phyloP scores from a whole-genome alignment of 106 monocot genomes.

The Allium fistulosum region DNA sequence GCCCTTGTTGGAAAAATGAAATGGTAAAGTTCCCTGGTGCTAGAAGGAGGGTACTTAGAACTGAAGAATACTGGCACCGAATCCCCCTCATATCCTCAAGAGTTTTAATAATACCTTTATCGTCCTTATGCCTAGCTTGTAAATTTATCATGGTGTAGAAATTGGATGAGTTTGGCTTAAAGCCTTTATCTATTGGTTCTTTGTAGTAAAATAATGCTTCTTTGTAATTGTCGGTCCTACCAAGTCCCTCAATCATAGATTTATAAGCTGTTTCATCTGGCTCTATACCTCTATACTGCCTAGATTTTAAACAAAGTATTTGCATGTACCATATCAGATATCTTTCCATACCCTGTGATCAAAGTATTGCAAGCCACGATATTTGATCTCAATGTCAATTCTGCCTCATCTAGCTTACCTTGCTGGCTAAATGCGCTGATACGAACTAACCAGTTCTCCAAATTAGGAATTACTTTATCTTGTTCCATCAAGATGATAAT shows the following conservation, averaged over 20 bases:
- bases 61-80: slow-evolving; percentile 59
- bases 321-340: slow-evolving; percentile 31
- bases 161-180: slow-evolving; percentile 76
- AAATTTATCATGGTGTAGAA: slow-evolving; percentile 94
- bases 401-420: slow-evolving; percentile 79
- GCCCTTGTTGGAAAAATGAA: too few relatives aligned
- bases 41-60: slow-evolving; percentile 46
- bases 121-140: slow-evolving; percentile 69
- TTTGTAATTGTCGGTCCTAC: slow-evolving; percentile 56
- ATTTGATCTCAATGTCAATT: slow-evolving; percentile 52
- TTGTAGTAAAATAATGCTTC: slow-evolving; percentile 52
- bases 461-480: slow-evolving; percentile 58
- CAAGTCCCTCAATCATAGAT: slow-evolving; percentile 92
- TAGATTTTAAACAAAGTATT: slow-evolving; percentile 39
- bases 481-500: slow-evolving; percentile 61
- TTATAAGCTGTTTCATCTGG: slow-evolving; percentile 92
- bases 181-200: slow-evolving; percentile 65
- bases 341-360: slow-evolving; percentile 92
- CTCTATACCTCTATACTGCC: slow-evolving; percentile 34
- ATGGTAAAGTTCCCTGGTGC: too few relatives aligned
- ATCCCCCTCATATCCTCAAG: slow-evolving; percentile 57
- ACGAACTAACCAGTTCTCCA: slow-evolving; percentile 88
- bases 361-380: slow-evolving; percentile 93
- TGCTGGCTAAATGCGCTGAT: slow-evolving; percentile 79
- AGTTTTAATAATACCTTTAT: slow-evolving; percentile 40